These are phyloP conservation scores for Cryptosporidium bovis DNA, from an alignment of 169 alveolate species.

Conservation along the genomic window DNA sequence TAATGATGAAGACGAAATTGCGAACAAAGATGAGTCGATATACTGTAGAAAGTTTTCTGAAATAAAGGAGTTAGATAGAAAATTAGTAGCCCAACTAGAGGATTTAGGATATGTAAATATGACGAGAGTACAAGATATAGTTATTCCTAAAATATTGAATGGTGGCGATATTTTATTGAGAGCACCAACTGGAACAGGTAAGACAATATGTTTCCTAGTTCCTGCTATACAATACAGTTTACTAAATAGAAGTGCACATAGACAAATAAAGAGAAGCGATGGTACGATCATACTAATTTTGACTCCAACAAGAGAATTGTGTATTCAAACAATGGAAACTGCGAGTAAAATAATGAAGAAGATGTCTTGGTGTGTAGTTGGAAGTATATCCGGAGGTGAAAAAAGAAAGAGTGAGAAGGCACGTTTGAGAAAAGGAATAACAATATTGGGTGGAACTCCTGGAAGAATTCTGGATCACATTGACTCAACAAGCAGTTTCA, in stretches of 20 bases:
- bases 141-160: slow-evolving; percentile 90
- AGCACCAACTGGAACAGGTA: slow-evolving; percentile 97
- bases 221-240: slow-evolving; percentile 88
- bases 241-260: slow-evolving; percentile 66
- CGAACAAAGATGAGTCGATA: slow-evolving; percentile 40
- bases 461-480: slow-evolving; percentile 96
- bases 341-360: slow-evolving; percentile 80
- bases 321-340: slow-evolving; percentile 83
- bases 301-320: slow-evolving; percentile 91
- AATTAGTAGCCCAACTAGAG: slow-evolving; percentile 41
- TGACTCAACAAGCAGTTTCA: slow-evolving; percentile 89
- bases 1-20: slow-evolving; percentile 7
- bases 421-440: slow-evolving; percentile 92
- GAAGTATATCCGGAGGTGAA: slow-evolving; percentile 88
- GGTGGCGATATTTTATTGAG: slow-evolving; percentile 93
- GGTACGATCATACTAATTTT: slow-evolving; percentile 82
- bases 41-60: slow-evolving; percentile 75
- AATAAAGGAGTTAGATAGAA: slow-evolving; percentile 32
- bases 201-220: slow-evolving; percentile 93
- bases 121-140: slow-evolving; percentile 89
- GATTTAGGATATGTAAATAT: slow-evolving; percentile 82
- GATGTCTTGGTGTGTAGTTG: slow-evolving; percentile 84
- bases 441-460: slow-evolving; percentile 95
- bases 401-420: slow-evolving; percentile 89
- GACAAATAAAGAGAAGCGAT: slow-evolving; percentile 77